These are phyloP conservation scores for Ustilago loliicola DNA, from an alignment of 1,284 basidiomycete genomes.

Conservation along the genomic window DNA sequence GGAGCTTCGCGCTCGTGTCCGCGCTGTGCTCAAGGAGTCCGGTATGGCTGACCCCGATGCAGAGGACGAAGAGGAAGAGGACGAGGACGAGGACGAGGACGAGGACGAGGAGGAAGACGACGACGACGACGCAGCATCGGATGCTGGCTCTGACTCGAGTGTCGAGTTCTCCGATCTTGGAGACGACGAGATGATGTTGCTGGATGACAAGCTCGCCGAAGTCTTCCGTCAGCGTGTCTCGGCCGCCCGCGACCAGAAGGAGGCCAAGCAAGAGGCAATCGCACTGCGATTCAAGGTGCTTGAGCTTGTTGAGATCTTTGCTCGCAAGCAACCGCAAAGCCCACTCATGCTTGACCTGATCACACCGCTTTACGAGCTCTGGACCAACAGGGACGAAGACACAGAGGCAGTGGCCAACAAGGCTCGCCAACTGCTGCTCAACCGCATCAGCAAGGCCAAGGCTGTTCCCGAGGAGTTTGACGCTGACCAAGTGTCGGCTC, in stretches of 20 bases:
- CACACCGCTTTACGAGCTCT: slow-evolving; percentile 81
- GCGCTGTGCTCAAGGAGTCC: slow-evolving; percentile 81
- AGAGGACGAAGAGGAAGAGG: slow-evolving; percentile 67
- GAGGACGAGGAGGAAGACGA: slow-evolving; percentile 63
- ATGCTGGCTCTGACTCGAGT: slow-evolving; percentile 46
- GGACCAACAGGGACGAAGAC: slow-evolving; percentile 66
- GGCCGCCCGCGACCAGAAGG: slow-evolving; percentile 73
- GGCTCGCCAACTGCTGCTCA: slow-evolving; percentile 81
- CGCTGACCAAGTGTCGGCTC: slow-evolving; percentile 70
- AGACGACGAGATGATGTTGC: slow-evolving; percentile 96
- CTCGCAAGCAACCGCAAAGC: slow-evolving; percentile 79
- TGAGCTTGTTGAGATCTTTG: slow-evolving; percentile 87
- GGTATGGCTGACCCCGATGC: slow-evolving; percentile 76
- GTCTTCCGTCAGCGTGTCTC: slow-evolving; percentile 80
- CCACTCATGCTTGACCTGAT: slow-evolving; percentile 79
- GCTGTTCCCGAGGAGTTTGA: slow-evolving; percentile 77
- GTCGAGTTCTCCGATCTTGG: slow-evolving; percentile 58
- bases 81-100: slow-evolving; percentile 70
- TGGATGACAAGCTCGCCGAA: slow-evolving; percentile 91
- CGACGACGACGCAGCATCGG: slow-evolving; percentile 42
- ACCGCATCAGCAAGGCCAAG: slow-evolving; percentile 81
- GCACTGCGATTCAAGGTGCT: slow-evolving; percentile 95
- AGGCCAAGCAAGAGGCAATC: slow-evolving; percentile 70
- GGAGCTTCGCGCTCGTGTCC: slow-evolving; percentile 78
- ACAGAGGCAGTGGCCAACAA: slow-evolving; percentile 82